phyloP scores from a whole-genome alignment of 1,284 basidiomycete genomes.

The Sporisorium exsertum region DNA sequence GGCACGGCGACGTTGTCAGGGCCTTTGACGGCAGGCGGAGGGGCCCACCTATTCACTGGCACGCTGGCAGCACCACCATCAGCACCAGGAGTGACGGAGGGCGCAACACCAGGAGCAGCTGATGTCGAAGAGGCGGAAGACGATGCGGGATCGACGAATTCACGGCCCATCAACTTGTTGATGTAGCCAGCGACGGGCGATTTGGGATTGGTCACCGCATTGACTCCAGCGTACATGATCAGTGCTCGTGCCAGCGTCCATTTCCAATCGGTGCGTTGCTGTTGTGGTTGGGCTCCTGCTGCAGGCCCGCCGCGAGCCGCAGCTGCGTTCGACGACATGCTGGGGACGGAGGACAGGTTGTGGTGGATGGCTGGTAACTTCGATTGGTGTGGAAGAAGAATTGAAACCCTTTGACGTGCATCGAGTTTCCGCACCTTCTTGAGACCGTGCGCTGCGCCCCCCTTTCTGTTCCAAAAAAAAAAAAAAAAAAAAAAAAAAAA shows the following conservation, averaged over 20 bases:
- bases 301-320: slow-evolving; percentile 8
- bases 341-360: background rate
- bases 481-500: too few species aligned
- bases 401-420: background rate
- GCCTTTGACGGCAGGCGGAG: slow-evolving; percentile 16
- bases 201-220: slow-evolving; percentile 40
- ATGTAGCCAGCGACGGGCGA: slow-evolving; percentile 34
- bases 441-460: background rate
- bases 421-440: background rate
- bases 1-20: slow-evolving; percentile 40
- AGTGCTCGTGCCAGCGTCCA: slow-evolving; percentile 33
- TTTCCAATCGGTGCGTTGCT: slow-evolving; percentile 39
- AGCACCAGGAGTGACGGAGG: background rate
- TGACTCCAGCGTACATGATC: slow-evolving; percentile 46
- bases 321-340: slow-evolving; percentile 16
- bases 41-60: background rate
- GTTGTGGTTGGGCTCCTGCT: slow-evolving; percentile 1
- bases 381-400: background rate
- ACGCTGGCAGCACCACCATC: background rate
- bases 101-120: background rate
- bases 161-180: slow-evolving; percentile 27
- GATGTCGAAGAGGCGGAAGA: background rate
- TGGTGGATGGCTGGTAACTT: background rate
- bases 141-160: background rate
- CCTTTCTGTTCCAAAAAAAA: too few species aligned